Percentiles rank a stretch among this genome's conserved stretches.
Conservation (phyloP, 2,329 filamentous ascomycete species). For the Ophiostoma fasciatum region DNA sequence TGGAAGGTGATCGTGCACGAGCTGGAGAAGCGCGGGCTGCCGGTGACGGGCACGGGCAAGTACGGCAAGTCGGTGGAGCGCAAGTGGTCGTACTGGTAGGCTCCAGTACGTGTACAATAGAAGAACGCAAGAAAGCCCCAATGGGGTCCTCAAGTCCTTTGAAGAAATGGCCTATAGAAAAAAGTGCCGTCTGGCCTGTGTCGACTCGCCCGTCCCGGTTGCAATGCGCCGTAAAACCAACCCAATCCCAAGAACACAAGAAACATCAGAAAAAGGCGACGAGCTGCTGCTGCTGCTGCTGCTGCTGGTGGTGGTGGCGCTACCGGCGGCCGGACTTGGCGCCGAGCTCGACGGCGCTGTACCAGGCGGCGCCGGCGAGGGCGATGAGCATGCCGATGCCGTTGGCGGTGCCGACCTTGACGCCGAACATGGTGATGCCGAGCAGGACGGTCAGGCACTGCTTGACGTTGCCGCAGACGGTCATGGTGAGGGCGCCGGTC, state of each 20-base stretch:
- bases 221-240: no score
- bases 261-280: no score
- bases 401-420: conserved; percentile 34
- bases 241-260: no score
- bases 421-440: conserved; percentile 36
- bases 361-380: conserved; percentile 38
- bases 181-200: no score
- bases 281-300: no score
- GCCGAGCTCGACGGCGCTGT: conserved; percentile 38
- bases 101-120: neutral
- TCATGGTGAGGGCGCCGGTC: conserved; percentile 42
- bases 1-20: conserved; percentile 24
- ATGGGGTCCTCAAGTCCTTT: no score
- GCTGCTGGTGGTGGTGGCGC: no score
- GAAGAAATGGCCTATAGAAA: no score
- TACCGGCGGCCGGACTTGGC: conserved; percentile 6
- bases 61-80: conserved; percentile 12
- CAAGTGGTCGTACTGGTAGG: conserved; percentile 9
- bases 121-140: no score
- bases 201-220: no score
- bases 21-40: conserved; percentile 16
- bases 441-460: conserved; percentile 39
- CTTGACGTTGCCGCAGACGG: conserved; percentile 43
- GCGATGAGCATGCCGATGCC: conserved; percentile 40
- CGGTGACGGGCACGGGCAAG: conserved; percentile 16